Evolutionary conservation across 345 rosid genomes (phyloP), one percentile per base, ranked within the genome.

Genomic region (Heritiera littoralis): DNA sequence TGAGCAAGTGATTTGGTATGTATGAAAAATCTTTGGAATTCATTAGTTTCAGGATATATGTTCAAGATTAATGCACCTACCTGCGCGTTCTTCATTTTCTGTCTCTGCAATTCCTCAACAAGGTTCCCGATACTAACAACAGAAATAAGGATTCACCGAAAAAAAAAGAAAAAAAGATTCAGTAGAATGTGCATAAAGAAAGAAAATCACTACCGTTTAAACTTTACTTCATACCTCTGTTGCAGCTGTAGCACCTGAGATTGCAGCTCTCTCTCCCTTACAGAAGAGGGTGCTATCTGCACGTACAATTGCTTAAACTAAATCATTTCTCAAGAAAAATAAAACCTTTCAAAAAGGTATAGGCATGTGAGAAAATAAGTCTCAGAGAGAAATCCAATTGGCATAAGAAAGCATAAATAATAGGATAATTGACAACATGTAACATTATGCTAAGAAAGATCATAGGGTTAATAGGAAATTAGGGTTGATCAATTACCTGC

Each of bases 41-140:
- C 60, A 51, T 49, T 51, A 28, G 7, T 70, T 49, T 51, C n/a
- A 30, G 9, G 13, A 70, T 9, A 48, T 18, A 54, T 17, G 38
- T 73, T 74, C 67, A 66, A 41, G 49, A 69, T 73, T n/a, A 71
- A 58, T 69, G 49, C 84, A 81, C 81, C 89, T 73, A 85, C 99
- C 99, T 90, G 93, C 3, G 84, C 85, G 76, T 92, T 94, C 84
- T 78, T 92, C 81, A 79, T 80, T 81, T 85, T 96, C 78, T 84
- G 97, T 89, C 83, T 88, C 88, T 91, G 93, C 87, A 93, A 79
- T 81, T 96, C 98, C 81, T 93, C 99, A 41, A 84, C 79, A 80
- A 93, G 78, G 89, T 84, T 87, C 81, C 78, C 88, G 80, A 90
- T 76, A 84, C 99, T 90, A 89, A 64, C 66, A 91, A 78, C 70